phyloP scores from a whole-genome alignment of 139 green algal genomes.

The Dunaliella sp. region DNA sequence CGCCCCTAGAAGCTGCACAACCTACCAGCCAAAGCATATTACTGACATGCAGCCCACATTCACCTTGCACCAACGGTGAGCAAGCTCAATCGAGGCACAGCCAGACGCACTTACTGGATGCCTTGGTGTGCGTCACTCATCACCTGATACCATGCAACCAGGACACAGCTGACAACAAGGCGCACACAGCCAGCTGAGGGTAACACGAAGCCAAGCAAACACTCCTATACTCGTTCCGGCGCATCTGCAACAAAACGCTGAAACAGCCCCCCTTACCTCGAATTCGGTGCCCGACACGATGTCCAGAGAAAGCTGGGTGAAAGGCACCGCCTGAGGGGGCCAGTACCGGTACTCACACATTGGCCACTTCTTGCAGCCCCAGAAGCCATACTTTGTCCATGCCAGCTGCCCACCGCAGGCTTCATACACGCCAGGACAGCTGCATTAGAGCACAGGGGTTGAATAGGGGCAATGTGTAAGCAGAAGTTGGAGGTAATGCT shows the following conservation, averaged over 20 bases:
- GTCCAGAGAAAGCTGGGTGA: slow-evolving; percentile 55
- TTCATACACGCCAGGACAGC: slow-evolving; percentile 44
- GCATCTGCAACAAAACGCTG: not conserved
- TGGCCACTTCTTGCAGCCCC: slow-evolving; percentile 16
- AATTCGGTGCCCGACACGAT: slow-evolving; percentile 37
- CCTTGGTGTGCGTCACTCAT: not conserved
- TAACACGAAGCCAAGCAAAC: not conserved
- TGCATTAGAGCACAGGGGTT: too few species aligned
- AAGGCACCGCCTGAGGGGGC: slow-evolving; percentile 20
- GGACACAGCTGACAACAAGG: not conserved
- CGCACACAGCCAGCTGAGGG: not conserved
- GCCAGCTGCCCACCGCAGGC: slow-evolving; percentile 18
- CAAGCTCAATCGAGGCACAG: too few species aligned
- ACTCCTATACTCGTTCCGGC: not conserved
- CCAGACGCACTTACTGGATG: not conserved
- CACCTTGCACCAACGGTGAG: not conserved
- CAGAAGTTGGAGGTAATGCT: too few species aligned
- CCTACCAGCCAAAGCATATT: too few species aligned
- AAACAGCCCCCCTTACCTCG: slow-evolving; percentile 23
- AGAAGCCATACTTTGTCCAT: slow-evolving; percentile 19
- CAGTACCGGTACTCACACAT: slow-evolving; percentile 21
- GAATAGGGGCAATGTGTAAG: too few species aligned
- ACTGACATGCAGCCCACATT: not conserved
- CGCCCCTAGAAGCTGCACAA: too few species aligned
- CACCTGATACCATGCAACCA: not conserved